Percentiles rank a stretch among this genome's conserved stretches.
These are phyloP conservation scores for Ambrosiella beaveri DNA, from an alignment of 2,329 filamentous ascomycete species.

Conservation along the genomic window DNA sequence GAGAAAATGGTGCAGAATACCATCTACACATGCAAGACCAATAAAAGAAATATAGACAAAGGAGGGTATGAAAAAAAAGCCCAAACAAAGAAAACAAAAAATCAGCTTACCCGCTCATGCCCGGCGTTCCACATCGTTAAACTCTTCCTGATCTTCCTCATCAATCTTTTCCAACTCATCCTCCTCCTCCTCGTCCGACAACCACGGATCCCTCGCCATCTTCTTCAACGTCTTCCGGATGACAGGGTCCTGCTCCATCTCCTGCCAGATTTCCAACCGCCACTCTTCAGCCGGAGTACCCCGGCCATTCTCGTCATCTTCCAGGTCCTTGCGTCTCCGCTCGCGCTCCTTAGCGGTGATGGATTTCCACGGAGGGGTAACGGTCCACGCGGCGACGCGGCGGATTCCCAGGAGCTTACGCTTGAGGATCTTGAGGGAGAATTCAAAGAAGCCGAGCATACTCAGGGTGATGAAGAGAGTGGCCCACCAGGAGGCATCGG, in stretches of 20 bases:
- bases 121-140: neutral
- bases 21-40: conserved; percentile 2
- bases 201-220: conserved; percentile 21
- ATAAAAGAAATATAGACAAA: conserved; percentile 1
- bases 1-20: neutral
- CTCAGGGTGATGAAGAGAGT: conserved; percentile 47
- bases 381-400: conserved; percentile 12
- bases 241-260: conserved; percentile 34
- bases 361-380: conserved; percentile 17
- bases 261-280: conserved; percentile 40
- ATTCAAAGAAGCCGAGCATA: conserved; percentile 45
- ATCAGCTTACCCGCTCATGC: neutral
- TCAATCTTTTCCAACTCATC: conserved; percentile 1
- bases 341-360: conserved; percentile 18
- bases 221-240: conserved; percentile 26
- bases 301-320: conserved; percentile 8
- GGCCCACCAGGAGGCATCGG: conserved; percentile 56
- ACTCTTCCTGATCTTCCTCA: conserved; percentile 9
- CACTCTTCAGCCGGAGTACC: conserved; percentile 22
- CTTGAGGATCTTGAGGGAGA: conserved; percentile 36
- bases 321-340: conserved; percentile 7
- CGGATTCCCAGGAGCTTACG: conserved; percentile 26
- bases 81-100: neutral
- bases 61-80: neutral
- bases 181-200: conserved; percentile 3